Base-by-base conservation (phyloP, 2,329 filamentous ascomycete species). In the Aschersonia sp. region DNA sequence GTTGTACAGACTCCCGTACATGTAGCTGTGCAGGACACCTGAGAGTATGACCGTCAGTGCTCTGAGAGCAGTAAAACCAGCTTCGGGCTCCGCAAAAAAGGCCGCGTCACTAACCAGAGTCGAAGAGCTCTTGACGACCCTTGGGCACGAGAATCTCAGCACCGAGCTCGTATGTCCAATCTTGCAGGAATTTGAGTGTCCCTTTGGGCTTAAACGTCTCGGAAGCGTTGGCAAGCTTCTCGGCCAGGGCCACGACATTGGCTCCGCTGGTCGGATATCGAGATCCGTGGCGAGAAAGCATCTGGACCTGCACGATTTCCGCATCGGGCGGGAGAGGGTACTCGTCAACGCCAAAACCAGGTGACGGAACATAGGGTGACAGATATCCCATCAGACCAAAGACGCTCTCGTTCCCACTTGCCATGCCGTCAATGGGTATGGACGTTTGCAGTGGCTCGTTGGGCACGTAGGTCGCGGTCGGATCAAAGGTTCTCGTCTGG, bases 311-410 rank as follows among this genome's bases (percentile, higher is more conserved):
- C 31, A 80, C 69, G 45, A 88, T 84, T 50, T 82, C 78, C 0
- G 83, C 75, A 9, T 78, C 82, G 5, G 68, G 61, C 1, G 83
- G 84, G 12, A 86, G 61, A 3, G 82, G 71, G 55, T 82, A 84
- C 62, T 89, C 85, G 12, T 82, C 68, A 0, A 85, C 82, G 3
- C 85, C 85, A 53, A 88, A 89, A 1, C 85, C 85, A 0, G 82
- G 76, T 48, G 82, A 80, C 0, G 83, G 79, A 51, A 76, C 77
- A 61, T 88, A 89, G 3, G 84, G 82, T 40, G 78, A 79, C 31
- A 88, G 62, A 49, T 57, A 70, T 45, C 81, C 85, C 71, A 85
- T 81, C 57, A 81, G 69, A 51, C 80, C 72, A 62, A 87, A 88
- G 55, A 88, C 84, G 62, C 77, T 84, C 53, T 72, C 66, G 56